phyloP scores from a whole-genome alignment of 768 basidiomycete species.

The Tulasnella sp. region DNA sequence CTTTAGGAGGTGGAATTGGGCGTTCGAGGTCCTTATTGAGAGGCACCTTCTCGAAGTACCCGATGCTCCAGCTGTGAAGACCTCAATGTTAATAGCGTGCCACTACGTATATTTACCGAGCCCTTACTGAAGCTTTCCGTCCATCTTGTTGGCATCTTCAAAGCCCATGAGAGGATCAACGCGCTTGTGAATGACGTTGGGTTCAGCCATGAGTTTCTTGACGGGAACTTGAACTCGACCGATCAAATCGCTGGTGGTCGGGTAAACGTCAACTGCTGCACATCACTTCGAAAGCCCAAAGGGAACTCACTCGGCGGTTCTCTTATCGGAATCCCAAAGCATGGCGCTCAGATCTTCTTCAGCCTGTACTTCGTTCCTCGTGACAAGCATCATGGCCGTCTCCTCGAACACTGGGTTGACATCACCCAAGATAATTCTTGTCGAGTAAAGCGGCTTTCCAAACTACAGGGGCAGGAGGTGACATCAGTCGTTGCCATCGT shows the following conservation, averaged over 20 bases:
- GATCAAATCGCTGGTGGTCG: conserved; percentile 49
- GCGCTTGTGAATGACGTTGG: conserved; percentile 54
- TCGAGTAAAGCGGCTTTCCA: conserved; percentile 67
- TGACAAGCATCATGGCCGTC: conserved; percentile 63
- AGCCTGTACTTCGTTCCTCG: conserved; percentile 65
- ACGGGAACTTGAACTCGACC: conserved; percentile 54
- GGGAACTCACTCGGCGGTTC: conserved; percentile 47
- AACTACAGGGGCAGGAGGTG: conserved; percentile 43
- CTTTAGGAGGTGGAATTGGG: conserved; percentile 41
- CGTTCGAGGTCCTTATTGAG: conserved; percentile 54
- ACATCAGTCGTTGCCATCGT: background rate
- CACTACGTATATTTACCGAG: no score
- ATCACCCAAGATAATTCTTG: conserved; percentile 66
- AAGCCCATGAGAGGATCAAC: conserved; percentile 57
- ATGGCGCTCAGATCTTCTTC: conserved; percentile 66
- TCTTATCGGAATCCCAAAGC: conserved; percentile 72
- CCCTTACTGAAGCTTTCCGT: conserved; percentile 43
- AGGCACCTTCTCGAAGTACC: conserved; percentile 60
- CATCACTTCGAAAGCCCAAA: background rate
- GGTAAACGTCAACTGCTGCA: conserved; percentile 18
- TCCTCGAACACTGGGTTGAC: conserved; percentile 72
- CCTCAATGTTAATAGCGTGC: no score
- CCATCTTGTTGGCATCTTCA: conserved; percentile 56
- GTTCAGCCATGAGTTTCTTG: conserved; percentile 52
- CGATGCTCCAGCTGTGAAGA: conserved; percentile 49